Evolutionary conservation across 176 grass and related monocot genomes (phyloP).

Genomic region (Urochloa ruziziensis): DNA sequence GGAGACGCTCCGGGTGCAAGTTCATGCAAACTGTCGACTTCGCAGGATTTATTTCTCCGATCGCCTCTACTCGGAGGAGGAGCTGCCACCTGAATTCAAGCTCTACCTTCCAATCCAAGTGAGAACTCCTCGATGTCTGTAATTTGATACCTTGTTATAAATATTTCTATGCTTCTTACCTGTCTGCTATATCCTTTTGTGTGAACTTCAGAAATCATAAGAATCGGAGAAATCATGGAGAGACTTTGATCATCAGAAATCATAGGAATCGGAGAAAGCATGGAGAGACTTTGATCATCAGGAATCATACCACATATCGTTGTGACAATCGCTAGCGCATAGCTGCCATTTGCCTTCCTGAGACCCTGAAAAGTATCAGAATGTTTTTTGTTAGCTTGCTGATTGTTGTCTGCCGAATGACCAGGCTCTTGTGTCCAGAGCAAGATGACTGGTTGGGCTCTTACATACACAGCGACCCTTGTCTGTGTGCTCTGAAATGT

Average conservation of each 20-base stretch:
- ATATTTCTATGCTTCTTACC: background rate
- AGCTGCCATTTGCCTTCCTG: background rate
- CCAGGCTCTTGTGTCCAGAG: background rate
- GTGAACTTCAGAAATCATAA: slow-evolving; percentile 33
- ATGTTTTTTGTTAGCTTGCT: background rate
- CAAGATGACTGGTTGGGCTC: background rate
- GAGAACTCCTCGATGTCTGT: background rate
- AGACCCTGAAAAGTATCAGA: background rate
- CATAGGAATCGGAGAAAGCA: background rate
- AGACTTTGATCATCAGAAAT: background rate
- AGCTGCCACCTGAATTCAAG: slow-evolving; percentile 89
- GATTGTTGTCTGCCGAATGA: background rate
- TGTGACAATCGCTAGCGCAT: background rate
- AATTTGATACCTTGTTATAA: background rate
- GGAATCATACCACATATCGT: background rate
- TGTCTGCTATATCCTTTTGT: background rate
- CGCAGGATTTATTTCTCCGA: slow-evolving; percentile 85
- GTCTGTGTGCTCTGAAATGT: background rate
- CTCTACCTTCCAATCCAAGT: slow-evolving; percentile 91
- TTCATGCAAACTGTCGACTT: slow-evolving; percentile 89
- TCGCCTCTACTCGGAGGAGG: slow-evolving; percentile 88
- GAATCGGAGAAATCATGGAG: background rate
- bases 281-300: background rate
- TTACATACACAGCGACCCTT: background rate
- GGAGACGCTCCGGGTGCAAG: slow-evolving; percentile 83